phyloP scores from a whole-genome alignment of 495 filamentous ascomycete genomes.

The Aspergillus ostianus region DNA sequence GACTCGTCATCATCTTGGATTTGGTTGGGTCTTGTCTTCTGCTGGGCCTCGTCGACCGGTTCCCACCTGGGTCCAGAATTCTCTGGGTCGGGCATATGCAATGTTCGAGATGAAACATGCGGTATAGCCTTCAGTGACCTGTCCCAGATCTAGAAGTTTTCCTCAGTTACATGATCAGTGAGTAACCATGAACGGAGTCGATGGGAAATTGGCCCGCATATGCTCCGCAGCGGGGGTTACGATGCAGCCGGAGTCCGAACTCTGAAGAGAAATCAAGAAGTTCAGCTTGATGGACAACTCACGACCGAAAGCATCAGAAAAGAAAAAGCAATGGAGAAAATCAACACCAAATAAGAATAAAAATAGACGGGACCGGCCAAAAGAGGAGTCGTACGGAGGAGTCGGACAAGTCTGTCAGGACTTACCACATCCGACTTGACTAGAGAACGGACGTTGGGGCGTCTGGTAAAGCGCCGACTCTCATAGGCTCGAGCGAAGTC shows the following conservation, averaged over 20 bases:
- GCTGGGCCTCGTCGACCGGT: too few species aligned
- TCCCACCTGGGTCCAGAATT: too few species aligned
- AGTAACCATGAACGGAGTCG: background rate
- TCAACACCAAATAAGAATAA: too few species aligned
- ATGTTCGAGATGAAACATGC: background rate
- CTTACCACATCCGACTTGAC: background rate
- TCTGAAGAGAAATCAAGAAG: background rate
- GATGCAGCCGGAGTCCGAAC: background rate
- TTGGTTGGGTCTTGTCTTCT: background rate
- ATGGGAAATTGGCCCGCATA: background rate
- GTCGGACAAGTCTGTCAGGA: background rate
- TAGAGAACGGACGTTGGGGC: constrained; percentile 1
- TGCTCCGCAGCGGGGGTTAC: constrained; percentile 3
- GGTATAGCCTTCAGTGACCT: background rate
- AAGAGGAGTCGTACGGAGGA: background rate
- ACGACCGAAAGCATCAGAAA: background rate
- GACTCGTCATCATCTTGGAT: background rate
- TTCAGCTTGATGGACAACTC: constrained; percentile 2
- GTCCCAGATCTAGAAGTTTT: background rate
- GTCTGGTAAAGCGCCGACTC: constrained; percentile 1
- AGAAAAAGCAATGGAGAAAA: background rate
- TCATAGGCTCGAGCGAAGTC: constrained; percentile 22
- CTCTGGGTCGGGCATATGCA: background rate
- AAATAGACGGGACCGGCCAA: background rate
- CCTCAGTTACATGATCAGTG: background rate